Evolutionary conservation across 2,329 filamentous ascomycete species (phyloP).

Genomic region (Exserohilum rostratum): DNA sequence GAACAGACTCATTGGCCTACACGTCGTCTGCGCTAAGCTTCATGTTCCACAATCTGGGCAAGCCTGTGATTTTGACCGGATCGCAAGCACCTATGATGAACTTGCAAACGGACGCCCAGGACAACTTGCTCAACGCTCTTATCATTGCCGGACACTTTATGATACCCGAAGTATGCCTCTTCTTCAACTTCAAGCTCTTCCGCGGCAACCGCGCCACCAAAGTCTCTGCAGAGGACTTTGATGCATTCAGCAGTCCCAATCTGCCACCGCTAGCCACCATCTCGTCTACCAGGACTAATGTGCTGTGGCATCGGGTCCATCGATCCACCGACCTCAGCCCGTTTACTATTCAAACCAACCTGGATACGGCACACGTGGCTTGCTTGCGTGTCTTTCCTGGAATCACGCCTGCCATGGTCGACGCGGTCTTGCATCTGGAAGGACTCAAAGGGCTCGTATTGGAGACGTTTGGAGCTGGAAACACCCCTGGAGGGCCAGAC

Average conservation of each 20-base stretch:
- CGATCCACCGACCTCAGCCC: constrained; percentile 75
- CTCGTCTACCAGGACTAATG: constrained; percentile 78
- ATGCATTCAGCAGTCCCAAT: constrained; percentile 90
- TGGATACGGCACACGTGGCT: constrained; percentile 87
- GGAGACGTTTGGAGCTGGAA: constrained; percentile 92
- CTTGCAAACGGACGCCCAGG: constrained; percentile 87
- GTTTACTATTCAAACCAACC: constrained; percentile 74
- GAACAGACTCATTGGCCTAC: constrained; percentile 86
- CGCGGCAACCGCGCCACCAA: constrained; percentile 89
- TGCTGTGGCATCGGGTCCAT: constrained; percentile 79
- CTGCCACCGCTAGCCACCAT: constrained; percentile 80
- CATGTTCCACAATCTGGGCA: constrained; percentile 89
- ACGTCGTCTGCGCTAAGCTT: constrained; percentile 90
- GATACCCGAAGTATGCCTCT: constrained; percentile 90
- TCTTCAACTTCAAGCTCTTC: constrained; percentile 91
- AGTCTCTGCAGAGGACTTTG: constrained; percentile 82
- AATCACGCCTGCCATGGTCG: constrained; percentile 91
- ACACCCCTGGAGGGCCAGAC: constrained; percentile 82
- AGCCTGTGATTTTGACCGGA: constrained; percentile 83
- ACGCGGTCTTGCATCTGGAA: constrained; percentile 78
- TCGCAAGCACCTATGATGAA: constrained; percentile 81
- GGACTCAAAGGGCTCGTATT: constrained; percentile 81
- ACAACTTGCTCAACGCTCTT: constrained; percentile 85
- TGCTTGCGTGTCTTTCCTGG: constrained; percentile 90
- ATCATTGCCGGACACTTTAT: constrained; percentile 92